Evolutionary conservation across 352 stramenopile species (phyloP).

Genomic region (Pythium phragmitis): DNA sequence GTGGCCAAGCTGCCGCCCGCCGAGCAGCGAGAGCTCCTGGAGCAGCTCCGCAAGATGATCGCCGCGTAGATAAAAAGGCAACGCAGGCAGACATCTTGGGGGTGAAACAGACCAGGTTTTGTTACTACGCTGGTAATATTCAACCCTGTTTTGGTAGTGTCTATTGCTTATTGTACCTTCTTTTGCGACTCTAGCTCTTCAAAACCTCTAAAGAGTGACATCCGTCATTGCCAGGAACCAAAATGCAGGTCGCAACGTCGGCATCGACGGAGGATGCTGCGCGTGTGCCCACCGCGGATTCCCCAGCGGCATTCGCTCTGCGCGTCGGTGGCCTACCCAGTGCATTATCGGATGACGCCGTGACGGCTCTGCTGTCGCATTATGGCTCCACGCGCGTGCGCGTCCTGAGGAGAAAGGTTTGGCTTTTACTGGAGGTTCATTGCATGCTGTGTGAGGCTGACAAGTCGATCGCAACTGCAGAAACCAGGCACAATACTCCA

Average conservation of each 20-base stretch:
- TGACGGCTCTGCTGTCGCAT: constrained; percentile 56
- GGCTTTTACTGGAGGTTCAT: background rate
- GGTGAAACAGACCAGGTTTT: constrained; percentile 5
- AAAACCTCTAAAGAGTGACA: background rate
- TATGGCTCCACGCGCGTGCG: constrained; percentile 54
- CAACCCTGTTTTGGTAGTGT: constrained; percentile 10
- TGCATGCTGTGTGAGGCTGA: background rate
- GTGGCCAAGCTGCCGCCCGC: constrained; percentile 59
- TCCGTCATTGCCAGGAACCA: background rate
- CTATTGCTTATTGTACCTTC: background rate
- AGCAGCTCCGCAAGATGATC: constrained; percentile 59
- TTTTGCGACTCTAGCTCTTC: constrained; percentile 6
- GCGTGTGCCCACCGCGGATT: background rate
- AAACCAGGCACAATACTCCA: constrained; percentile 29
- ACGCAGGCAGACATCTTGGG: background rate
- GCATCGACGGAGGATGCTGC: background rate
- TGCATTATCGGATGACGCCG: constrained; percentile 51
- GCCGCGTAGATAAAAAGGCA: background rate
- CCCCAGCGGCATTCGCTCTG: constrained; percentile 21
- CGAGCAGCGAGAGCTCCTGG: constrained; percentile 70
- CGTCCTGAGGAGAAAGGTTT: constrained; percentile 38
- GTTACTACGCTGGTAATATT: background rate
- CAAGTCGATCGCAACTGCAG: constrained; percentile 1
- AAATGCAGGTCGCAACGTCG: background rate
- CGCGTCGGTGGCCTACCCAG: constrained; percentile 61